phyloP scores from a whole-genome alignment of 257 asterid genomes.

The Solanum gandarillasii region DNA sequence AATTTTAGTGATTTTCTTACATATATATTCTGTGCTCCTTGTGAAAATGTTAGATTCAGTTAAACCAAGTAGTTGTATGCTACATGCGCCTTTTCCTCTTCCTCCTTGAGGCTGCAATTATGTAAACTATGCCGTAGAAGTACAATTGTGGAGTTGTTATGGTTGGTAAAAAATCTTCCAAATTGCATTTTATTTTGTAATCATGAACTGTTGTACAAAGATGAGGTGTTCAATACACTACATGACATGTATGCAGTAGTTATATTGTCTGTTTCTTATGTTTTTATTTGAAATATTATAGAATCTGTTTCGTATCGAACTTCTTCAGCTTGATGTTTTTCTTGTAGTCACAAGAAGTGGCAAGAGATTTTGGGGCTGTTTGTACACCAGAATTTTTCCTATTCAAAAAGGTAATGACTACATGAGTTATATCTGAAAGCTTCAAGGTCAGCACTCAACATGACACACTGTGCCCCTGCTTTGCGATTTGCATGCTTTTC shows the following conservation, averaged over 20 bases:
- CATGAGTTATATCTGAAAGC: background rate
- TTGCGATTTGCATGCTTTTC: background rate
- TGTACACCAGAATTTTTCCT: constrained; percentile 94
- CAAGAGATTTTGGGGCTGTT: constrained; percentile 85
- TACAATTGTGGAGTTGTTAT: background rate
- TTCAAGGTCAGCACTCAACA: background rate
- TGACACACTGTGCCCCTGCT: background rate
- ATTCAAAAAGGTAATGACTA: constrained; percentile 55
- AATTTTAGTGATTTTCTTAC: background rate
- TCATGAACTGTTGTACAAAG: background rate
- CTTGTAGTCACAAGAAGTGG: constrained; percentile 72
- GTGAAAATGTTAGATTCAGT: background rate
- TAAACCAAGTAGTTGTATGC: background rate
- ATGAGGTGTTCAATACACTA: background rate
- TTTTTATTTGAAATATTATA: background rate
- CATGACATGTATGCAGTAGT: background rate
- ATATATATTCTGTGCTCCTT: background rate
- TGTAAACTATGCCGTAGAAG: background rate
- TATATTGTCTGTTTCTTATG: background rate
- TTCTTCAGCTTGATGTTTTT: constrained; percentile 2
- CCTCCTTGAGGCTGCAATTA: background rate
- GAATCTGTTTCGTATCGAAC: background rate
- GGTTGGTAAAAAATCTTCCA: background rate
- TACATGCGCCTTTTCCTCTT: background rate
- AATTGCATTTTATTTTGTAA: background rate